A percentile compares a stretch with the other conserved stretches of the same genome.
These are phyloP conservation scores for Trametopsis cervina DNA, from an alignment of 768 basidiomycete genomes.

Conservation along the genomic window DNA sequence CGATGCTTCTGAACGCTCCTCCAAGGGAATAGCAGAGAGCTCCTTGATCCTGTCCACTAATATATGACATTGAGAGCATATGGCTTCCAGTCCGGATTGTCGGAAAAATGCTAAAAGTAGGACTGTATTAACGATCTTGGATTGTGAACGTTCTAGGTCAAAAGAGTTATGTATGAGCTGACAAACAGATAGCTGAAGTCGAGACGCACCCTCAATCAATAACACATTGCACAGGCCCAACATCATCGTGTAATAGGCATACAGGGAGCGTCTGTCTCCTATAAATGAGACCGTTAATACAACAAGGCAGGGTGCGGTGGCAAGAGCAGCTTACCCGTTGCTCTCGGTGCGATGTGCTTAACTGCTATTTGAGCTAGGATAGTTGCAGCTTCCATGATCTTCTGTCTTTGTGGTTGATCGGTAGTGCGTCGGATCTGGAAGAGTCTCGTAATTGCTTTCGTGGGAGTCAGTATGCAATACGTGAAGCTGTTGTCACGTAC, in stretches of 20 bases:
- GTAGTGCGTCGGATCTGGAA: conserved; percentile 76
- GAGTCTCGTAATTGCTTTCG: conserved; percentile 75
- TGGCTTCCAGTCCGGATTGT: conserved; percentile 59
- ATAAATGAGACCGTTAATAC: conserved; percentile 7
- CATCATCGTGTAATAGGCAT: conserved; percentile 49
- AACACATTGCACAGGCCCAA: conserved; percentile 44
- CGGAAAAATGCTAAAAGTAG: conserved; percentile 70
- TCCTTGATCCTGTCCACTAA: conserved; percentile 54
- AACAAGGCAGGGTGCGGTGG: conserved; percentile 2
- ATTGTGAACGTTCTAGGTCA: conserved; percentile 61
- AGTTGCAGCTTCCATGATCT: conserved; percentile 62
- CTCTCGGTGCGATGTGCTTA: conserved; percentile 52
- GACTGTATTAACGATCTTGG: conserved; percentile 75
- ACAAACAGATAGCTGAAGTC: neutral
- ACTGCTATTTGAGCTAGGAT: conserved; percentile 68
- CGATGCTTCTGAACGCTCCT: conserved; percentile 49
- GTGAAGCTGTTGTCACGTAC: neutral
- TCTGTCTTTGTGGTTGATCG: conserved; percentile 69
- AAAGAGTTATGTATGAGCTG: conserved; percentile 3
- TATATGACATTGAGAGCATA: conserved; percentile 49
- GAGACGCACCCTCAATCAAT: conserved; percentile 49
- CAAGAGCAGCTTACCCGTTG: conserved; percentile 40
- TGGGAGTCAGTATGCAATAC: neutral
- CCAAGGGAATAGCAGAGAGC: conserved; percentile 40
- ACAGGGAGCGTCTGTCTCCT: conserved; percentile 36